These are phyloP conservation scores for Lecanicillium sp. DNA, from an alignment of 2,329 filamentous ascomycete genomes.

Conservation along the genomic window DNA sequence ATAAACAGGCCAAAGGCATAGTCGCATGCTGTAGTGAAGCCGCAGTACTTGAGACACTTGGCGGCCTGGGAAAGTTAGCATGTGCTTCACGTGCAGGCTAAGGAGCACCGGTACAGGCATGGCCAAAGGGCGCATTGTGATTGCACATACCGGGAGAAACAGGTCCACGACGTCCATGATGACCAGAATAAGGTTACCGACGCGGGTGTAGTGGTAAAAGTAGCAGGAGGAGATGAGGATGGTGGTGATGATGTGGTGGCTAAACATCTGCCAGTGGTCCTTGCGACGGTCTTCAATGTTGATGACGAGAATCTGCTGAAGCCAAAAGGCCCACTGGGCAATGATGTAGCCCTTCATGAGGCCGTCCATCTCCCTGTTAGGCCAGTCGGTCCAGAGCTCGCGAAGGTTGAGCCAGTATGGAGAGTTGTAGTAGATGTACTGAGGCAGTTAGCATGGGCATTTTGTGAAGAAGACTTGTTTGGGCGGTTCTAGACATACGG, in stretches of 20 bases:
- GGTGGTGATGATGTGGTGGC: conserved; percentile 87
- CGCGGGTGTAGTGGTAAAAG: conserved; percentile 77
- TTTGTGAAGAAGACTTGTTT: not conserved
- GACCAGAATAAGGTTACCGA: conserved; percentile 82
- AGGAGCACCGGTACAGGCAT: not conserved
- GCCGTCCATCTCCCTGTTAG: conserved; percentile 65
- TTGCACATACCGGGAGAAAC: conserved; percentile 66
- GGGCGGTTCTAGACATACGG: conserved; percentile 63
- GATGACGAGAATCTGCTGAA: conserved; percentile 90
- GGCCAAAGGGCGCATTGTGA: not conserved
- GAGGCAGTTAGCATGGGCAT: conserved; percentile 9
- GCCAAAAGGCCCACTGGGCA: conserved; percentile 84
- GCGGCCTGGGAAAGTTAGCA: conserved; percentile 52
- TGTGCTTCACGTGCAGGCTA: not conserved
- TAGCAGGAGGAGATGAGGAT: conserved; percentile 76
- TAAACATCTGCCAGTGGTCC: conserved; percentile 94
- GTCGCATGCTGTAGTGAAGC: conserved; percentile 71
- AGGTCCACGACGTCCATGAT: conserved; percentile 94
- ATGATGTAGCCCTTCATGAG: conserved; percentile 86
- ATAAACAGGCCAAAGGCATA: conserved; percentile 80
- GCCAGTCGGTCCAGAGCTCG: conserved; percentile 81
- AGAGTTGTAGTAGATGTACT: conserved; percentile 78
- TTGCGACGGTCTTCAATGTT: conserved; percentile 92
- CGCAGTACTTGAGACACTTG: conserved; percentile 89
- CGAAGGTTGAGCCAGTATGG: conserved; percentile 71